Conservation (phyloP, 2,329 filamentous ascomycete species). For the Colletotrichum sansevieriae region DNA sequence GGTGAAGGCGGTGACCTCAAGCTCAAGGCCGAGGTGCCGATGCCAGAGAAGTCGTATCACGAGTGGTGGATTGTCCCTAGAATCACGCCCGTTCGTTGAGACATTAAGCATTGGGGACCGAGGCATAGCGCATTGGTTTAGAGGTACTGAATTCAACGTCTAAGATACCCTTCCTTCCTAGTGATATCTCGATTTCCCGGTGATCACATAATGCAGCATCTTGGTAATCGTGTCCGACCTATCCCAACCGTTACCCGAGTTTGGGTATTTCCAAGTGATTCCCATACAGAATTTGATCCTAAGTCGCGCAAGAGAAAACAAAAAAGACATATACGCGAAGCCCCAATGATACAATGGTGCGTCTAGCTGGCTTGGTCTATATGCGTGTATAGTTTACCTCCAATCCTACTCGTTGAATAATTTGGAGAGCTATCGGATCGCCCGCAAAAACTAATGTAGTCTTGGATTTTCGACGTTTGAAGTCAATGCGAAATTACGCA, state of each 20-base stretch:
- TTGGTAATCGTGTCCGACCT: conserved; percentile 6
- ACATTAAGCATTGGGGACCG: background rate
- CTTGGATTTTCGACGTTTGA: conserved; percentile 35
- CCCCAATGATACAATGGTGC: conserved; percentile 15
- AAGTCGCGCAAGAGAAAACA: background rate
- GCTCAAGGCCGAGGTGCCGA: conserved; percentile 66
- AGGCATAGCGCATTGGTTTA: conserved; percentile 16
- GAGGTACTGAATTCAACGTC: conserved; percentile 19
- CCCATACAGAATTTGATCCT: conserved; percentile 31
- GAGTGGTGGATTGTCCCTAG: conserved; percentile 75
- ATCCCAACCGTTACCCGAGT: conserved; percentile 25
- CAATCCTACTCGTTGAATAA: background rate
- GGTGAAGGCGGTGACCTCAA: conserved; percentile 49
- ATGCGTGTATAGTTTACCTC: conserved; percentile 26
- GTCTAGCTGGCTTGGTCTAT: conserved; percentile 35
- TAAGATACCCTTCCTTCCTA: background rate
- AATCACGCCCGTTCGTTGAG: conserved; percentile 48
- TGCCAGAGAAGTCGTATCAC: conserved; percentile 68
- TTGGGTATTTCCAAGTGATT: conserved; percentile 11
- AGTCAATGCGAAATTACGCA: conserved; percentile 14
- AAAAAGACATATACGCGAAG: conserved; percentile 22
- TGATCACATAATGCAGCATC: conserved; percentile 27
- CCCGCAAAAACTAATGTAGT: conserved; percentile 41
- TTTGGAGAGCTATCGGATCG: too few species aligned
- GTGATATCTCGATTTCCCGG: conserved; percentile 6